phyloP scores from a whole-genome alignment of 1,284 basidiomycete species.

The Leccinum subfulvum region DNA sequence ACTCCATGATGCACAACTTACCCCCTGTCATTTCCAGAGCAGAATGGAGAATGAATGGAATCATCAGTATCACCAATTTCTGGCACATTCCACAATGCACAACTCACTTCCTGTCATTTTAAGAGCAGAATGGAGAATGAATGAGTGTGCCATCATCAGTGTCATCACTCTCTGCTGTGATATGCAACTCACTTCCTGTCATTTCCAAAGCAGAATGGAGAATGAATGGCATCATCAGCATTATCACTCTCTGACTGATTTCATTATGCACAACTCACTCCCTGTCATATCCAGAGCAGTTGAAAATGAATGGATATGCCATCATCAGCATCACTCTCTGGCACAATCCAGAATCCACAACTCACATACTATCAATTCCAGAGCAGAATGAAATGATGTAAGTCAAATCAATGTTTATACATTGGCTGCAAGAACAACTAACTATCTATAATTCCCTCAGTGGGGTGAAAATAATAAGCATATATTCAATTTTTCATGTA shows the following conservation, averaged over 20 bases:
- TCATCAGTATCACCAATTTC: not conserved
- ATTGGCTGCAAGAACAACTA: not conserved
- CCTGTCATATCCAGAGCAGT: not conserved
- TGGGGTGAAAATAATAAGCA: too few species aligned
- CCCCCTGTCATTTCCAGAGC: not conserved
- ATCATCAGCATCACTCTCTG: not conserved
- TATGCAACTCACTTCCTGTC: not conserved
- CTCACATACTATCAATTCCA: not conserved
- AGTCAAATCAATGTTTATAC: not conserved
- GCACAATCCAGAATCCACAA: not conserved
- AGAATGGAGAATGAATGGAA: not conserved
- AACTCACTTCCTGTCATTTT: not conserved
- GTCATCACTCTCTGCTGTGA: not conserved
- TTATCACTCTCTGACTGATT: not conserved
- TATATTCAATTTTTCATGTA: too few species aligned
- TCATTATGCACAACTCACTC: not conserved
- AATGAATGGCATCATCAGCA: not conserved
- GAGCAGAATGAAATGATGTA: not conserved
- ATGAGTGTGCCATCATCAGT: not conserved
- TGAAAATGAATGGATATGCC: not conserved
- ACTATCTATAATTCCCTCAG: not conserved
- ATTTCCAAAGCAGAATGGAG: not conserved
- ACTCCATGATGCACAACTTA: too few species aligned
- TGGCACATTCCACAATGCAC: not conserved
- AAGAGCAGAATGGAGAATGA: not conserved